Evolutionary conservation across 345 rosid species (phyloP).

Genomic region (Sapria himalayana): DNA sequence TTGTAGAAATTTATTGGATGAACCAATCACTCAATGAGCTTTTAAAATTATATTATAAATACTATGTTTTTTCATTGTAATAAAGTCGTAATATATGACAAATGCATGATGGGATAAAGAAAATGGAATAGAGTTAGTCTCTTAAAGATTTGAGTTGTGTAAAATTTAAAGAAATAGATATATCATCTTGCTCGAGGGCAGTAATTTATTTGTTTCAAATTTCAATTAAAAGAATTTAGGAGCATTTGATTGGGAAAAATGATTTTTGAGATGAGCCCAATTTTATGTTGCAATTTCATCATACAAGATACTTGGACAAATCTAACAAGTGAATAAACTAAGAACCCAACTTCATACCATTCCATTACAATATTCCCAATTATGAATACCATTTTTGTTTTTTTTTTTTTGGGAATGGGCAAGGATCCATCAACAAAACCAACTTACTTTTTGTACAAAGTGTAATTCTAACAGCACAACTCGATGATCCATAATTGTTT

Average conservation of each 20-base stretch:
- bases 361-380: no score
- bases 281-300: neutral
- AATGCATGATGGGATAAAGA: neutral
- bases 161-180: neutral
- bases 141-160: conserved; percentile 2
- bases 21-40: no score
- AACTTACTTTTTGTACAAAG: no score
- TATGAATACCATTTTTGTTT: neutral
- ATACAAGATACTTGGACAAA: neutral
- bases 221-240: no score
- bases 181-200: neutral
- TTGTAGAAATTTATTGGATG: no score
- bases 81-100: no score
- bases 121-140: neutral
- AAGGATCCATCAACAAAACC: no score
- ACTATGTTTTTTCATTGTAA: no score
- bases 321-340: neutral
- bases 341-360: conserved; percentile 1
- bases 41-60: no score
- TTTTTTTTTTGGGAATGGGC: no score
- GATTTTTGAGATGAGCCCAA: neutral
- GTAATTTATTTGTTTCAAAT: neutral
- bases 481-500: no score
- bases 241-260: neutral
- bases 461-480: no score